phyloP scores from a whole-genome alignment of 352 stramenopile species.

The Phytophthora pisi region DNA sequence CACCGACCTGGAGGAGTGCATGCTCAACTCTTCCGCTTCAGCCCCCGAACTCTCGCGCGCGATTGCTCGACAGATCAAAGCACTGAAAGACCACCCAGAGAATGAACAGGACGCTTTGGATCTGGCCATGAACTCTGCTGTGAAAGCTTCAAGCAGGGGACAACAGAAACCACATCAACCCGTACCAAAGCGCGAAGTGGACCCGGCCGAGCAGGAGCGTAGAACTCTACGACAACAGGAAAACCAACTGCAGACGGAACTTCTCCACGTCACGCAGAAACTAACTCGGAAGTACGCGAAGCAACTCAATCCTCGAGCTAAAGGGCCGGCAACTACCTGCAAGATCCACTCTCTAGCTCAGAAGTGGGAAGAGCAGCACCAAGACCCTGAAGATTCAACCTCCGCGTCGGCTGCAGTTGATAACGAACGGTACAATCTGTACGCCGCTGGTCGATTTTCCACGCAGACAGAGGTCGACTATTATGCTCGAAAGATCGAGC shows the following conservation, averaged over 20 bases:
- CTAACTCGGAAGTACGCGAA: slow-evolving; percentile 77
- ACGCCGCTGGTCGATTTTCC: slow-evolving; percentile 59
- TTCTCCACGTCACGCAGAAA: slow-evolving; percentile 69
- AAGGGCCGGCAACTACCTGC: slow-evolving; percentile 28
- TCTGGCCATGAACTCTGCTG: slow-evolving; percentile 14
- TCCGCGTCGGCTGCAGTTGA: slow-evolving; percentile 24
- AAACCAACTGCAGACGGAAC: slow-evolving; percentile 48
- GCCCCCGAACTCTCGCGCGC: slow-evolving; percentile 32
- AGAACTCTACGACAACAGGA: slow-evolving; percentile 37
- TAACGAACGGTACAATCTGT: slow-evolving; percentile 52
- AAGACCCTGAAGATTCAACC: slow-evolving; percentile 37
- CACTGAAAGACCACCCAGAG: slow-evolving; percentile 18
- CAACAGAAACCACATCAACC: neutral
- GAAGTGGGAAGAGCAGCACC: slow-evolving; percentile 46
- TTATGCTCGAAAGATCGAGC: slow-evolving; percentile 53
- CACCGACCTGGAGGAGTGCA: slow-evolving; percentile 9
- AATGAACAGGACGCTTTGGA: slow-evolving; percentile 24
- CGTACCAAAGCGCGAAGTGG: slow-evolving; percentile 6
- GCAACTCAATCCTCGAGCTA: slow-evolving; percentile 37
- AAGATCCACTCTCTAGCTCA: slow-evolving; percentile 47
- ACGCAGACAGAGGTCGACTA: slow-evolving; percentile 71
- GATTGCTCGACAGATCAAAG: slow-evolving; percentile 25
- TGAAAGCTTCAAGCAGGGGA: neutral
- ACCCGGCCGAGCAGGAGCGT: slow-evolving; percentile 27
- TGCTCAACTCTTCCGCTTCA: slow-evolving; percentile 30